Conservation (phyloP, 169 alveolate species). For the Plasmodium gallinaceum region DNA sequence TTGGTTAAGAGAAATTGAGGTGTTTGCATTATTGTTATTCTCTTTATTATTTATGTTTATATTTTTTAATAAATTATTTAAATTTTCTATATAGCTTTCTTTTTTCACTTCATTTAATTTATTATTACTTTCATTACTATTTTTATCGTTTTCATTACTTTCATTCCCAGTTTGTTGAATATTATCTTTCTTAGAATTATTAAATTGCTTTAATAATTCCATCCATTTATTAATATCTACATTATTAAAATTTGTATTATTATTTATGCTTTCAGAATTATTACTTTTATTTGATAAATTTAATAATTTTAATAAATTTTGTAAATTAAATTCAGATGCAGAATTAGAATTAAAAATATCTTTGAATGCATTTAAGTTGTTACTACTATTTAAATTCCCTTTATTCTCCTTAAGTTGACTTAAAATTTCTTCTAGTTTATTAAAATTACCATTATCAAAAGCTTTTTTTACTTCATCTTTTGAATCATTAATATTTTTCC, state of each 20-base stretch:
- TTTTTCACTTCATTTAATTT: conserved; percentile 4
- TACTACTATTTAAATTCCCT: not conserved
- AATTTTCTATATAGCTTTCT: conserved; percentile 8
- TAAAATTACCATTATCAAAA: conserved; percentile 3
- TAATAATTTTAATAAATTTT: conserved; percentile 22
- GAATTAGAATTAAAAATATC: conserved; percentile 19
- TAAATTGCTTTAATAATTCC: conserved; percentile 23
- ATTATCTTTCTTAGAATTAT: not conserved
- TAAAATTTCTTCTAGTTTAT: conserved; percentile 22
- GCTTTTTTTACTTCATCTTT: not conserved
- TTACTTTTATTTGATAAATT: conserved; percentile 13
- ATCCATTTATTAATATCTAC: conserved; percentile 15
- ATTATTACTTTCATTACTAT: not conserved
- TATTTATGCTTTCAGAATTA: not conserved
- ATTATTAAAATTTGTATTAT: conserved; percentile 6
- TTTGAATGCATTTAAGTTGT: not conserved
- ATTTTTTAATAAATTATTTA: conserved; percentile 7
- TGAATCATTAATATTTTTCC: not conserved
- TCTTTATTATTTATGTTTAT: conserved; percentile 4
- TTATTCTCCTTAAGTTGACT: conserved; percentile 9
- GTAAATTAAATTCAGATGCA: conserved; percentile 11
- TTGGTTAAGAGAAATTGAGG: not conserved
- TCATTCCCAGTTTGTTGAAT: not conserved
- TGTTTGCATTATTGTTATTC: not conserved
- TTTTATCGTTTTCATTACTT: not conserved